Conservation (phyloP, 257 asterid genomes). For the Nyctanthes arbortristis region DNA sequence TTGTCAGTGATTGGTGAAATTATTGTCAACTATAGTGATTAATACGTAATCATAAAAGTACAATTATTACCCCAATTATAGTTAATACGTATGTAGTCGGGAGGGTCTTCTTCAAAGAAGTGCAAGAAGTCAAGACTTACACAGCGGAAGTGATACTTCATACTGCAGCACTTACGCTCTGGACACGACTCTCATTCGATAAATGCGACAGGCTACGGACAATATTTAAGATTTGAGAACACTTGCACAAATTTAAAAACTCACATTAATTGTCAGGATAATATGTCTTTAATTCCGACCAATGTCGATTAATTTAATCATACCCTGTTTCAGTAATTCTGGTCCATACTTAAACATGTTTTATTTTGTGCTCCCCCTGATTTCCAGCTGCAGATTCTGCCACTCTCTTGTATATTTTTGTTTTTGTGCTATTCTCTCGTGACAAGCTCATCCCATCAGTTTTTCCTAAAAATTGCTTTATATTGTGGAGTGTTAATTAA, state of each 20-base stretch:
- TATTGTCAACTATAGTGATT: too few relatives aligned
- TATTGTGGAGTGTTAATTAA: too few relatives aligned
- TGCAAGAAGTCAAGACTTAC: conserved; percentile 16
- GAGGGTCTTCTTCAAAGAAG: not conserved
- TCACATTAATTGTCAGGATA: conserved; percentile 14
- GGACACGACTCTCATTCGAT: conserved; percentile 15
- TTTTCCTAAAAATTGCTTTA: too few relatives aligned
- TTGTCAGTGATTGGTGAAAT: too few relatives aligned
- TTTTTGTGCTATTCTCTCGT: too few relatives aligned
- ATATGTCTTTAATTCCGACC: conserved; percentile 30
- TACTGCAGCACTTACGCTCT: conserved; percentile 18
- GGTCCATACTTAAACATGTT: conserved; percentile 42
- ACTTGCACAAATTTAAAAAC: not conserved
- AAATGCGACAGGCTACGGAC: conserved; percentile 39
- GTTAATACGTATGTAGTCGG: too few relatives aligned
- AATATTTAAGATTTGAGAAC: conserved; percentile 11
- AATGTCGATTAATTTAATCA: conserved; percentile 22
- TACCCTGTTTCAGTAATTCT: conserved; percentile 29
- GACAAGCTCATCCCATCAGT: too few relatives aligned
- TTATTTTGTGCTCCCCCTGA: conserved; percentile 31
- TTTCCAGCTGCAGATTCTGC: conserved; percentile 1
- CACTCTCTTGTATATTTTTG: conserved; percentile 21
- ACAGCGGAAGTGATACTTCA: conserved; percentile 27
- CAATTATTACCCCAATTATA: too few relatives aligned
- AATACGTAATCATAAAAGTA: too few relatives aligned